Percentiles rank a stretch among this genome's conserved stretches.
phyloP scores from a whole-genome alignment of 1,284 basidiomycete species.

The Ceratobasidium sp. region DNA sequence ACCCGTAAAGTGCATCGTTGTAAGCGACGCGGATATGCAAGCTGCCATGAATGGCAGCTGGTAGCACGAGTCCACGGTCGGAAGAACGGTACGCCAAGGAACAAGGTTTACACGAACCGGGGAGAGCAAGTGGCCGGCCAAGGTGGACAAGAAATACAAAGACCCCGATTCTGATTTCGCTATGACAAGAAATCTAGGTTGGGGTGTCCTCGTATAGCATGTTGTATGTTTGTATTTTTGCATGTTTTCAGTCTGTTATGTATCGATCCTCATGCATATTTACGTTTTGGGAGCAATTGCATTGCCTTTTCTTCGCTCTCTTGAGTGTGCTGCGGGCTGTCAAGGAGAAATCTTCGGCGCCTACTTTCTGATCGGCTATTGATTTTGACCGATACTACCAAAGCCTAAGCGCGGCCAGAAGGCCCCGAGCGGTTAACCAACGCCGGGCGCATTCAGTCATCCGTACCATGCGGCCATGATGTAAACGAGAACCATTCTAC shows the following conservation, averaged over 20 bases:
- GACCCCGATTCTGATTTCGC: neutral
- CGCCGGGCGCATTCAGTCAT: too few species aligned
- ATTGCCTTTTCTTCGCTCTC: neutral
- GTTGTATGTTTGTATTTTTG: neutral
- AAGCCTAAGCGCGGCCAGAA: too few species aligned
- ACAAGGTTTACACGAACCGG: neutral
- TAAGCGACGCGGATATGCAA: conserved; percentile 33
- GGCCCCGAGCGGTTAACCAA: too few species aligned
- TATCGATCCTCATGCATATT: conserved; percentile 1
- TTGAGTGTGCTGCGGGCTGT: too few species aligned
- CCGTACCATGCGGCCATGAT: too few species aligned
- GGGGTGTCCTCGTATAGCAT: neutral
- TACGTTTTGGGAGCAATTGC: neutral
- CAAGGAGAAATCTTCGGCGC: too few species aligned
- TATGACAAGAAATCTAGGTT: neutral
- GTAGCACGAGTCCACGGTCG: conserved; percentile 5
- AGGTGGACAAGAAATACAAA: neutral
- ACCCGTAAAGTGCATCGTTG: conserved; percentile 36
- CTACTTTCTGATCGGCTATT: too few species aligned
- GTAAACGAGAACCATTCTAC: too few species aligned
- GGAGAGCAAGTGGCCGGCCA: neutral
- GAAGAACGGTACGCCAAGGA: too few species aligned
- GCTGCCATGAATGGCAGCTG: conserved; percentile 15
- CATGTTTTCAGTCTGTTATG: neutral
- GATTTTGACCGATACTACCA: too few species aligned